These are phyloP conservation scores for Scolecobasidium constrictum DNA, from an alignment of 2,329 filamentous ascomycete genomes.

Conservation along the genomic window DNA sequence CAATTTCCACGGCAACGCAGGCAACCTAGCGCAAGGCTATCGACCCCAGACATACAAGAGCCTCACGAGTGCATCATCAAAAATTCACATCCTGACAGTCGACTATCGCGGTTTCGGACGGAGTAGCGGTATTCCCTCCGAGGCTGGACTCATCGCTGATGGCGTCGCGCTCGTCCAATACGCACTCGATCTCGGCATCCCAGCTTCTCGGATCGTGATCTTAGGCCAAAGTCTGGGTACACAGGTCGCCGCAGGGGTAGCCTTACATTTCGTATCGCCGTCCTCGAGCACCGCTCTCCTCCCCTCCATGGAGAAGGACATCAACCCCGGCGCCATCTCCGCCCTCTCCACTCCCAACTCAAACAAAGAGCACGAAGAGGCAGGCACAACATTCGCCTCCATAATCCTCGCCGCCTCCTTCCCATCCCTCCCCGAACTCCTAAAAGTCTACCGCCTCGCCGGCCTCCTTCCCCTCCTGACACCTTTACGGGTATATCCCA, in stretches of 20 bases:
- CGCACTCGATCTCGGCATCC: constrained; percentile 54
- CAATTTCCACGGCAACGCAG: constrained; percentile 54
- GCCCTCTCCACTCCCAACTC: not conserved
- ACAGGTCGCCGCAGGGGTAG: constrained; percentile 65
- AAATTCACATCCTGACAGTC: constrained; percentile 73
- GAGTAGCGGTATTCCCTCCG: constrained; percentile 69
- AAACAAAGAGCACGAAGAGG: constrained; percentile 3
- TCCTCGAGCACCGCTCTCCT: not conserved
- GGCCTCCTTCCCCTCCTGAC: constrained; percentile 71
- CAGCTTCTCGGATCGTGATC: constrained; percentile 63
- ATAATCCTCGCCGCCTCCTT: constrained; percentile 74
- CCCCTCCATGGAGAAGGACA: not conserved
- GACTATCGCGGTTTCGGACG: constrained; percentile 85
- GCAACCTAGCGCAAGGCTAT: constrained; percentile 68
- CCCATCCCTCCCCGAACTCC: constrained; percentile 59
- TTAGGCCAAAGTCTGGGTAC: constrained; percentile 85
- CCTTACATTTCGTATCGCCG: constrained; percentile 52
- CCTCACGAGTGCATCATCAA: constrained; percentile 56
- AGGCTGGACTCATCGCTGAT: constrained; percentile 72
- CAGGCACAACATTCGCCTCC: constrained; percentile 70
- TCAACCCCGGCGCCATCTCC: not conserved
- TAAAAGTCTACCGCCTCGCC: constrained; percentile 68
- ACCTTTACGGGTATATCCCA: constrained; percentile 58
- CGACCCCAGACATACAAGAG: constrained; percentile 69
- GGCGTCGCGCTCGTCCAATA: constrained; percentile 64